Conservation (phyloP, 164 flowering plant species). For the Chimonanthus salicifolius region DNA sequence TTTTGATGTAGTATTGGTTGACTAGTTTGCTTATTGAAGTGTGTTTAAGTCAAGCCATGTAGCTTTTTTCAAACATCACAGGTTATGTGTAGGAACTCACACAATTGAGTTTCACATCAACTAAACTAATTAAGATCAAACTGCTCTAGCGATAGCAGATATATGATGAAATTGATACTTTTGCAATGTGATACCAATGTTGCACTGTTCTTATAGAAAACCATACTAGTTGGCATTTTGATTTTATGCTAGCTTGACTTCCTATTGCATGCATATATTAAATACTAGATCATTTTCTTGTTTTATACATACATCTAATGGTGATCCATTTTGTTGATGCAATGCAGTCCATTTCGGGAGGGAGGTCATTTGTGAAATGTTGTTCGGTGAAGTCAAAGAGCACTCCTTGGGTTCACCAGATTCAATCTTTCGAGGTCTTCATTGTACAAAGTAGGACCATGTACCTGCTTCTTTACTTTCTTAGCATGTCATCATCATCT, state of each 20-base stretch:
- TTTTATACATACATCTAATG: not conserved
- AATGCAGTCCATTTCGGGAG: slow-evolving; percentile 88
- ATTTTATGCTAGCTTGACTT: not conserved
- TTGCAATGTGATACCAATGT: too few species aligned
- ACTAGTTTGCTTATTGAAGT: too few species aligned
- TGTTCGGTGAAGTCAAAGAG: slow-evolving; percentile 52
- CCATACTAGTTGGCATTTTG: not conserved
- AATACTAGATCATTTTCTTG: not conserved
- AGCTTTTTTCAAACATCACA: too few species aligned
- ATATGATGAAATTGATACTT: too few species aligned
- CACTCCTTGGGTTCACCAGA: slow-evolving; percentile 29
- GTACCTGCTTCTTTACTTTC: not conserved
- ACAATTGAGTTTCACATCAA: too few species aligned
- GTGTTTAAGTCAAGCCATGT: too few species aligned
- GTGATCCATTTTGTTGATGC: slow-evolving; percentile 8
- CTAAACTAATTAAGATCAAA: too few species aligned
- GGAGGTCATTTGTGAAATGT: slow-evolving; percentile 79
- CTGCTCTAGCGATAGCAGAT: too few species aligned
- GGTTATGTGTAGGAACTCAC: too few species aligned
- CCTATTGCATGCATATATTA: not conserved
- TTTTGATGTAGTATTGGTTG: too few species aligned
- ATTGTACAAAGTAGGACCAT: slow-evolving; percentile 60
- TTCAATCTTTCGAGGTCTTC: slow-evolving; percentile 62
- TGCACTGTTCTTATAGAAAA: too few species aligned
- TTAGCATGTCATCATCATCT: not conserved